A percentile compares a stretch with the other conserved stretches of the same genome.
phyloP scores from a whole-genome alignment of 2,329 filamentous ascomycete genomes.

The Phyllosticta citrichinensis region DNA sequence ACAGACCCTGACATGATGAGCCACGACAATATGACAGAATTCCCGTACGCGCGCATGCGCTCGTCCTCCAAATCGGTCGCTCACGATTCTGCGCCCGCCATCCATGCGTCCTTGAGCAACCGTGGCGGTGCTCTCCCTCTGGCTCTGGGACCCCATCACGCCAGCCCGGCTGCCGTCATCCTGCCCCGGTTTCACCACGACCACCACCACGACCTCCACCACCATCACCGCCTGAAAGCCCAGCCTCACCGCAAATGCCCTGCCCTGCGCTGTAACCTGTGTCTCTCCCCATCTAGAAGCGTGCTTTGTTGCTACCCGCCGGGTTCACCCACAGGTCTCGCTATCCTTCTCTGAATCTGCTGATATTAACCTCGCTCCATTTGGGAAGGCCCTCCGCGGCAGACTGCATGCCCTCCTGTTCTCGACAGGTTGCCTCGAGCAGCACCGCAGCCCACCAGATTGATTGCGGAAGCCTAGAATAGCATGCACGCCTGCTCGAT shows the following conservation, averaged over 20 bases:
- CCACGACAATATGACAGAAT: slow-evolving; percentile 6
- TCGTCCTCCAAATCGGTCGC: slow-evolving; percentile 3
- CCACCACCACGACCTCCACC: too few species aligned
- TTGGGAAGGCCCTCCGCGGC: not conserved
- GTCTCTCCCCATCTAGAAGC: not conserved
- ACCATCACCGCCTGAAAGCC: not conserved
- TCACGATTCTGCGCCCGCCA: slow-evolving; percentile 5
- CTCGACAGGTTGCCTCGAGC: not conserved
- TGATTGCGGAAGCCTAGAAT: not conserved
- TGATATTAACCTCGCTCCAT: not conserved
- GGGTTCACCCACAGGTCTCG: not conserved
- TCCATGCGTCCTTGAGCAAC: slow-evolving; percentile 6
- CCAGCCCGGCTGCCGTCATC: slow-evolving; percentile 3
- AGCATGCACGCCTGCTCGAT: not conserved
- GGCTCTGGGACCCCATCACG: not conserved
- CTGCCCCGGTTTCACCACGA: slow-evolving; percentile 3
- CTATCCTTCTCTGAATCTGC: not conserved
- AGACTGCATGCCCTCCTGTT: not conserved
- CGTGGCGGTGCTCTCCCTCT: slow-evolving; percentile 1
- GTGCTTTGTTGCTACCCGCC: not conserved
- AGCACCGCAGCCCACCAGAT: not conserved
- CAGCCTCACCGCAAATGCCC: slow-evolving; percentile 3
- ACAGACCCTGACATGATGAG: not conserved
- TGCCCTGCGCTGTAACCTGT: slow-evolving; percentile 6
- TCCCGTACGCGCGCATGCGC: slow-evolving; percentile 1